phyloP scores from a whole-genome alignment of 2,329 filamentous ascomycete genomes.

The Claviceps pazoutovae region DNA sequence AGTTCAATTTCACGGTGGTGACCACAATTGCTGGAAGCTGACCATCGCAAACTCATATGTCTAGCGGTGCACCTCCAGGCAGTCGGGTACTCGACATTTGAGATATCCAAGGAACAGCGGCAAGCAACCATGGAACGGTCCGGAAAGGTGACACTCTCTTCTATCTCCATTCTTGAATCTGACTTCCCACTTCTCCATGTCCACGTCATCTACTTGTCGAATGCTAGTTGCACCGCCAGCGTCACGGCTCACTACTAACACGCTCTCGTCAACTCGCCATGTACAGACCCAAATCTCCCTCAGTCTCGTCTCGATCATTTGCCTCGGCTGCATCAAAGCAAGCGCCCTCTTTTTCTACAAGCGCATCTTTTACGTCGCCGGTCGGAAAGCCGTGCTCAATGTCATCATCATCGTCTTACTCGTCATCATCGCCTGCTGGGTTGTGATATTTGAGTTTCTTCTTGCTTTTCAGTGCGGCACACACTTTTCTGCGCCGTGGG shows the following conservation, averaged over 20 bases:
- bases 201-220: too few relatives aligned
- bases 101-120: not conserved
- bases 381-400: conserved; percentile 4
- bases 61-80: not conserved
- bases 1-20: not conserved
- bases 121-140: not conserved
- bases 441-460: conserved; percentile 9
- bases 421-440: conserved; percentile 8
- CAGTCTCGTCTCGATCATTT: conserved; percentile 4
- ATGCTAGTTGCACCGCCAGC: too few relatives aligned
- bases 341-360: conserved; percentile 12
- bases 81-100: not conserved
- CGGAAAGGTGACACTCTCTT: not conserved
- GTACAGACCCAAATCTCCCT: conserved; percentile 6
- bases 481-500: conserved; percentile 11
- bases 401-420: conserved; percentile 5
- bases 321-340: conserved; percentile 8
- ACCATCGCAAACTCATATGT: too few relatives aligned
- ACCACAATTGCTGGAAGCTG: too few relatives aligned
- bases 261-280: not conserved
- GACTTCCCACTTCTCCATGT: too few relatives aligned
- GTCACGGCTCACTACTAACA: not conserved
- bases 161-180: too few relatives aligned
- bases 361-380: conserved; percentile 9
- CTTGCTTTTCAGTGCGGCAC: conserved; percentile 11